Base-by-base conservation (phyloP, 2,329 filamentous ascomycete species). In the Colletotrichum chrysophilum region DNA sequence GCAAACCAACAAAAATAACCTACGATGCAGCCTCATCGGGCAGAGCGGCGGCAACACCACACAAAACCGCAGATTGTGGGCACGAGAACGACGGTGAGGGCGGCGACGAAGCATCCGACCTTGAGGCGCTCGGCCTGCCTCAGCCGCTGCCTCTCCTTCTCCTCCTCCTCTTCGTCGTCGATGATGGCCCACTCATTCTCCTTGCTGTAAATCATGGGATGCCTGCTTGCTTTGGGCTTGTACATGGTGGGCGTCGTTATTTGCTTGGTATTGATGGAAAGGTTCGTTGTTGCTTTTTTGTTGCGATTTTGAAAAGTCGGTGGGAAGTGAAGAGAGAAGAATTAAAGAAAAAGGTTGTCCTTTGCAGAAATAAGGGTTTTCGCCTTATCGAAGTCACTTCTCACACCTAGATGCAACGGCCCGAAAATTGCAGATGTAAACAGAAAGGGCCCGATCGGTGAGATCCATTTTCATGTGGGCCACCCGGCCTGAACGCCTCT, bases 101-200 rank as follows among this genome's bases (percentile, higher is more conserved):
- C 74, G 70, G 48, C 70, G 43, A 66, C 36, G 56, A 73, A 36
- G 58, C 43, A 69, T 26, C 58, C 34, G n/a, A 60, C 28, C 36
- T 38, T 58, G 43, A 28, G n/a, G 21, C 26, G 72, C 48, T 52
- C 43, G n/a, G 43, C 43, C 43, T 69, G 72, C 55, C 58, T 30
- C 58, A 30, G 61, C 18, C 36, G 58, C n/a, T 34, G 16, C 62
- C 74, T 66, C 28, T 56, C 70, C 36, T 43, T 38, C 58, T 76
- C 74, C 48, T 76, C 74, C 24, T 76, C 74, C 48, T 76, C 74
- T n/a, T 74, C 72, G 13, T 76, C 74, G 24, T 76, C 74, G 30
- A 76, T 76, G 34, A 76, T 76, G 58, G 74, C 74, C 74, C 74
- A 76, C 70, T 76, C 74, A 24, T 76, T 72, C 52, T 75, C 74